phyloP scores from a whole-genome alignment of 352 stramenopile species.

The Pythium aristosporum region DNA sequence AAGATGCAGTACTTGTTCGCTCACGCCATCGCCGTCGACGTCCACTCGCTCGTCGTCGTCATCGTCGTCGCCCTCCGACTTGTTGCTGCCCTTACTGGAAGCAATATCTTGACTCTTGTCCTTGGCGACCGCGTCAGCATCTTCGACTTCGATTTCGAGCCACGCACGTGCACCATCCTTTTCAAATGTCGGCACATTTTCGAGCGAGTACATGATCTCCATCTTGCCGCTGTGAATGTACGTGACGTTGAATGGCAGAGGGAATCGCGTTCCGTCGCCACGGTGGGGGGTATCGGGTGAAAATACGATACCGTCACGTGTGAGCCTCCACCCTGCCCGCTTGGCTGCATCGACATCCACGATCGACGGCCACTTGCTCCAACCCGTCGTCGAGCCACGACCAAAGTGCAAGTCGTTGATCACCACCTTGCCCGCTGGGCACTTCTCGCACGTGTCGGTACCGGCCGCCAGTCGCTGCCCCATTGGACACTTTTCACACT shows the following conservation, averaged over 20 bases:
- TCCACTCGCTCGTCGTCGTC: slow-evolving; percentile 22
- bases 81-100: slow-evolving; percentile 7
- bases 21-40: slow-evolving; percentile 30
- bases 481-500: slow-evolving; percentile 34
- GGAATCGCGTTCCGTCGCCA: slow-evolving; percentile 35
- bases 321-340: slow-evolving; percentile 61
- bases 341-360: slow-evolving; percentile 41
- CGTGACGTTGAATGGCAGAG: slow-evolving; percentile 52
- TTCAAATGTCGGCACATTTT: slow-evolving; percentile 63
- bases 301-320: slow-evolving; percentile 57
- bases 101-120: neutral
- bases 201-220: slow-evolving; percentile 66
- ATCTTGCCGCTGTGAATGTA: slow-evolving; percentile 53
- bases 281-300: slow-evolving; percentile 1
- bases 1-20: slow-evolving; percentile 45
- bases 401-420: slow-evolving; percentile 59
- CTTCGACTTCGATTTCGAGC: slow-evolving; percentile 62
- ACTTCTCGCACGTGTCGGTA: slow-evolving; percentile 20
- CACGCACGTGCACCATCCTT: slow-evolving; percentile 58
- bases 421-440: slow-evolving; percentile 44
- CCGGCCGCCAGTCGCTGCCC: slow-evolving; percentile 10
- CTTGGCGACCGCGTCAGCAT: slow-evolving; percentile 15
- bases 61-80: slow-evolving; percentile 24
- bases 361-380: slow-evolving; percentile 59
- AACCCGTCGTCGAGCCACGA: slow-evolving; percentile 47